Evolutionary conservation across 331 rosid species (phyloP), one percentile per base, ranked within the genome.

Genomic region (Malus hybrid): DNA sequence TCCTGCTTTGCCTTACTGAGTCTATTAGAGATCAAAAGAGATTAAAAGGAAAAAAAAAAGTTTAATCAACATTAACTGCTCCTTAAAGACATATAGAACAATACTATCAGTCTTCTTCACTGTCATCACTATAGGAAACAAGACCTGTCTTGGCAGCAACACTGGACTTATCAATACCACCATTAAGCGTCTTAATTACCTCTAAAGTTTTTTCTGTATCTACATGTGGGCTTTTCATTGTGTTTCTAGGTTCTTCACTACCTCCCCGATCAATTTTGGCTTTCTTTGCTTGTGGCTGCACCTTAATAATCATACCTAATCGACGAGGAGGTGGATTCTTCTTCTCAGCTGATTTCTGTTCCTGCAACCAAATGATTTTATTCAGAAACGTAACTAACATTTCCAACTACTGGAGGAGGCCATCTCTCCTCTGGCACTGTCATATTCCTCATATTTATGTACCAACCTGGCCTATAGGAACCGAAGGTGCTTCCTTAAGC

Each of bases 121-220:
- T 91, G 73, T 86, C 98, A 13, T 88, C 96, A 81, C 98, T 93
- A 73, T 93, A 93, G 15, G 96, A 86, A 79, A 91, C 97, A 60
- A 94, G 89, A 64, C 90, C 84, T 57, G 76, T 84, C 63, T 14
- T 75, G 33, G 69, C 81, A 82, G 76, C 78, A 75, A 75, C 93
- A 55, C 16, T 64, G 42, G 81, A 50, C 80, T 70, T 80, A 6
- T 65, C 85, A 33, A 73, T 67, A 79, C 71, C 68, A 54, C 78
- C 79, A 65, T 78, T 75, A 55, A 65, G 71, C 16, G 80, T 63
- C 67, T 71, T 79, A n/a, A 19, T 73, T 22, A 86, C 77, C 72
- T 78, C 82, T 10, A 65, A 79, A 76, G 75, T 29, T 75, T 80
- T 18, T 69, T 93, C 82, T 55, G 67, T 57, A 63, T 70, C 80